Evolutionary conservation across 225 moss, liverwort and hornwort genomes (phyloP).

Genomic region (Marchantia paleacea): DNA sequence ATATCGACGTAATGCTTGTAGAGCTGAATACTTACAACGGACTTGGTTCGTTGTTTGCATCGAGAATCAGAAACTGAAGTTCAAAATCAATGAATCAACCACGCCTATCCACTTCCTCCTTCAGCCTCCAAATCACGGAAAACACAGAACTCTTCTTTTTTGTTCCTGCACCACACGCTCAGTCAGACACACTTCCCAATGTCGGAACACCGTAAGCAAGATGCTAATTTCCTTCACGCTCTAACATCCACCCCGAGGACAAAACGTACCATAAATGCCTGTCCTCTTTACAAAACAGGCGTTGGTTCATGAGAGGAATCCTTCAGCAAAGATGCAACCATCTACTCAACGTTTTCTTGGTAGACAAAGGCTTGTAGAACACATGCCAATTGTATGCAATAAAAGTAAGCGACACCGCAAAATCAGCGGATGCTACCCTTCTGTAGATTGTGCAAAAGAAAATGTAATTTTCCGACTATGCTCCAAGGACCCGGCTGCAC

Average conservation of each 20-base stretch:
- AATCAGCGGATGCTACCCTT: too few relatives aligned
- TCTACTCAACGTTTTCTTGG: too few relatives aligned
- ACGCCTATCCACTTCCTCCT: neutral
- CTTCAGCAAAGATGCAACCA: neutral
- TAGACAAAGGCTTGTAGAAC: too few relatives aligned
- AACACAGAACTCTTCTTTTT: neutral
- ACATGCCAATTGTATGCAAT: too few relatives aligned
- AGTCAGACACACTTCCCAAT: neutral
- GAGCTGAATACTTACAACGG: slow-evolving; percentile 4
- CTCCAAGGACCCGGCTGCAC: too few relatives aligned
- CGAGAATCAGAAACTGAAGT: neutral
- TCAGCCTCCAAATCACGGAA: slow-evolving; percentile 1
- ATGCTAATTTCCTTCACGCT: neutral
- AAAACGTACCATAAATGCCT: neutral
- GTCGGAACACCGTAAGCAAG: neutral
- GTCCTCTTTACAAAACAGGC: neutral
- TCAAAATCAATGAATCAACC: neutral
- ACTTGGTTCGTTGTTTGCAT: slow-evolving; percentile 15
- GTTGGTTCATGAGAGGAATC: neutral
- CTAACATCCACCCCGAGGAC: neutral
- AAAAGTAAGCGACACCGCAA: too few relatives aligned
- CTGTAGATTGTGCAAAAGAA: too few relatives aligned
- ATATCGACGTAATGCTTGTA: neutral
- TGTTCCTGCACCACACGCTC: slow-evolving; percentile 12
- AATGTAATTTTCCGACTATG: too few relatives aligned